Evolutionary conservation across 2,329 filamentous ascomycete genomes (phyloP).

Genomic region (Lecanicillium sp.): DNA sequence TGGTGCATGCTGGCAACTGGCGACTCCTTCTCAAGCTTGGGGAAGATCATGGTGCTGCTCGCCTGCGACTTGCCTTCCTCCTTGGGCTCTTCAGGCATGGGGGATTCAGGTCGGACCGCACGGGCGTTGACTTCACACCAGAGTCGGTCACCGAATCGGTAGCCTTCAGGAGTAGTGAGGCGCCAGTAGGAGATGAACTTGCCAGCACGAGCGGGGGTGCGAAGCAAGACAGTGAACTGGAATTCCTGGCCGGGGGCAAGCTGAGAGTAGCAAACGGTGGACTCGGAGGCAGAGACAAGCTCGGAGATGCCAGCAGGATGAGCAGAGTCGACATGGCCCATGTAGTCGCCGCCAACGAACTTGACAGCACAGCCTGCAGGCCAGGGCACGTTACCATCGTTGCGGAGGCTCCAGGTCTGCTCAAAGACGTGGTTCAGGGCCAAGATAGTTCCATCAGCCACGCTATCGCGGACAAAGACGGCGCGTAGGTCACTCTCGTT

Average conservation of each 20-base stretch:
- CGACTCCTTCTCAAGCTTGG: constrained; percentile 90
- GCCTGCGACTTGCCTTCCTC: constrained; percentile 12
- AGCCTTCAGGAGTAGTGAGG: constrained; percentile 70
- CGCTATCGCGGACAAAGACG: constrained; percentile 69
- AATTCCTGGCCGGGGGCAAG: constrained; percentile 68
- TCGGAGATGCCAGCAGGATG: constrained; percentile 72
- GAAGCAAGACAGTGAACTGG: constrained; percentile 77
- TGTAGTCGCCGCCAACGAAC: constrained; percentile 90
- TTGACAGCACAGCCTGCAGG: constrained; percentile 83
- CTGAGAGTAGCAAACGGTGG: constrained; percentile 62
- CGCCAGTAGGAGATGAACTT: constrained; percentile 95
- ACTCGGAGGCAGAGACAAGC: constrained; percentile 73
- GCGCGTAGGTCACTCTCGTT: constrained; percentile 32
- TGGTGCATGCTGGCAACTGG: constrained; percentile 73
- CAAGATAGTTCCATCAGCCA: constrained; percentile 70
- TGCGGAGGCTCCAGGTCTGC: constrained; percentile 87
- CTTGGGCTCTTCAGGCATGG: constrained; percentile 17
- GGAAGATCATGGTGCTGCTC: constrained; percentile 84
- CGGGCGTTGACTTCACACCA: constrained; percentile 87
- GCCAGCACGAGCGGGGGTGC: constrained; percentile 68
- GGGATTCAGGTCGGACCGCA: constrained; percentile 22
- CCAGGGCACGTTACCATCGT: constrained; percentile 73
- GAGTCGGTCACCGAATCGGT: constrained; percentile 83
- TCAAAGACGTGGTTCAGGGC: constrained; percentile 67
- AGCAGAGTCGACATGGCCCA: constrained; percentile 80